A percentile compares a stretch with the other conserved stretches of the same genome.
These are phyloP conservation scores for Paraphoma sp. DNA, from an alignment of 2,329 filamentous ascomycete species.

Conservation along the genomic window DNA sequence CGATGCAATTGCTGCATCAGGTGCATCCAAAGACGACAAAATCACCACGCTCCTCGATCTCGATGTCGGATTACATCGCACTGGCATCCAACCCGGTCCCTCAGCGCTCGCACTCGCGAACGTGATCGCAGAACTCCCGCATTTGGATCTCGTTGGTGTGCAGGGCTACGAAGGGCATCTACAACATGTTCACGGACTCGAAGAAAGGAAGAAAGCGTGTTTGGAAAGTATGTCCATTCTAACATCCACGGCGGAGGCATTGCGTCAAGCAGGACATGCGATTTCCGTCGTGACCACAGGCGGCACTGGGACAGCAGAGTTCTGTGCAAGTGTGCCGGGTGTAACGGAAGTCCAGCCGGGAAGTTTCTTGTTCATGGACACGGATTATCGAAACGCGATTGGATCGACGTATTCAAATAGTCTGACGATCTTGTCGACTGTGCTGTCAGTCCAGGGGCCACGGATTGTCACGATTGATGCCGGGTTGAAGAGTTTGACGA, in stretches of 20 bases:
- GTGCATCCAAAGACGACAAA: conserved; percentile 39
- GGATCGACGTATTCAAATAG: conserved; percentile 59
- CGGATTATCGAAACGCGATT: conserved; percentile 62
- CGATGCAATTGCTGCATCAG: conserved; percentile 47
- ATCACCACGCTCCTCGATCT: conserved; percentile 57
- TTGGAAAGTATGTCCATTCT: conserved; percentile 56
- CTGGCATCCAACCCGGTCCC: conserved; percentile 54
- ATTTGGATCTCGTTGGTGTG: conserved; percentile 56
- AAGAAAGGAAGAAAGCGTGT: conserved; percentile 53
- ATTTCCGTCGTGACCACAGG: conserved; percentile 61
- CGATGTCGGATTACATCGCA: conserved; percentile 60
- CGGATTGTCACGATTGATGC: conserved; percentile 57
- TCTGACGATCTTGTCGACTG: conserved; percentile 57
- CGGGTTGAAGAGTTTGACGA: conserved; percentile 59
- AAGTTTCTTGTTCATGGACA: conserved; percentile 65
- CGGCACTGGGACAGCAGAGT: conserved; percentile 61
- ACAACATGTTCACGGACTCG: conserved; percentile 57
- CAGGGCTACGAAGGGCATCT: conserved; percentile 63
- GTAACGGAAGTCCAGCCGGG: conserved; percentile 63
- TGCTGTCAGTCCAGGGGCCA: conserved; percentile 56
- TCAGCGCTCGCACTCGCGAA: conserved; percentile 50
- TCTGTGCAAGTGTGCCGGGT: conserved; percentile 58
- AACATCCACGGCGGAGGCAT: conserved; percentile 50
- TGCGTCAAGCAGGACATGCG: conserved; percentile 52
- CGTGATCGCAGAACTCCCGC: conserved; percentile 45